Percentiles rank a stretch among this genome's conserved stretches.
phyloP scores from a whole-genome alignment of 2,329 filamentous ascomycete genomes.

The Fulvia fulva region DNA sequence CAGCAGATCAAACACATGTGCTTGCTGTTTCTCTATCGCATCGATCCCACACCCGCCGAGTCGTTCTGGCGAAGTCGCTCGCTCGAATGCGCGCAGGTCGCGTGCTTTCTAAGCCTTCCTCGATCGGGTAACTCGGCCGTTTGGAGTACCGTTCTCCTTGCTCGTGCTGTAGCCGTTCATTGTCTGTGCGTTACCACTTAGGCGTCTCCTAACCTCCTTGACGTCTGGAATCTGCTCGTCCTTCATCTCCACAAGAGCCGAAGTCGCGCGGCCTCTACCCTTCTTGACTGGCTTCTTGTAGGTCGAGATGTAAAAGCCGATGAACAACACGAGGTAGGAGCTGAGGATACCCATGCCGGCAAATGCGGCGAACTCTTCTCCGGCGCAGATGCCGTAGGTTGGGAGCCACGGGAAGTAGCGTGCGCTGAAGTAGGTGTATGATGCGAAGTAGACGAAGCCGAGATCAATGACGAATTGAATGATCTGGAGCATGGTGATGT shows the following conservation, averaged over 20 bases:
- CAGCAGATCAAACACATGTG: neutral
- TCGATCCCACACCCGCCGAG: neutral
- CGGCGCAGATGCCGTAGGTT: constrained; percentile 80
- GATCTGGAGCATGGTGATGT: constrained; percentile 97
- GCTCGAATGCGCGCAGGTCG: constrained; percentile 19
- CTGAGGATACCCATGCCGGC: constrained; percentile 86
- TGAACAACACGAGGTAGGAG: constrained; percentile 96
- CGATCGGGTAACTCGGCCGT: constrained; percentile 61
- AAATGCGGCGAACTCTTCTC: constrained; percentile 94
- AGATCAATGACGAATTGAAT: constrained; percentile 96
- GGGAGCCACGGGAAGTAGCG: constrained; percentile 84
- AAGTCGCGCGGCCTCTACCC: constrained; percentile 70
- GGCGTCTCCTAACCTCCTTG: constrained; percentile 50
- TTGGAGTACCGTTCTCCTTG: constrained; percentile 47
- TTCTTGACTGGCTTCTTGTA: constrained; percentile 84
- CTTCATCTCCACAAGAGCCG: constrained; percentile 80
- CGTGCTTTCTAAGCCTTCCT: constrained; percentile 59
- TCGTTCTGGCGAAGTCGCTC: constrained; percentile 12
- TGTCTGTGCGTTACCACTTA: constrained; percentile 39
- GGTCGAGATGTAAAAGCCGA: constrained; percentile 96
- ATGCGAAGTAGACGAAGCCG: constrained; percentile 96
- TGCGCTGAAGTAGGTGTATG: constrained; percentile 96
- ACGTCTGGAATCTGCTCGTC: constrained; percentile 60
- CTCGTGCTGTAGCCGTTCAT: constrained; percentile 33
- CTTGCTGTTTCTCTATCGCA: constrained; percentile 1